Evolutionary conservation across 345 rosid species (phyloP).

Genomic region (Kernera saxatilis): DNA sequence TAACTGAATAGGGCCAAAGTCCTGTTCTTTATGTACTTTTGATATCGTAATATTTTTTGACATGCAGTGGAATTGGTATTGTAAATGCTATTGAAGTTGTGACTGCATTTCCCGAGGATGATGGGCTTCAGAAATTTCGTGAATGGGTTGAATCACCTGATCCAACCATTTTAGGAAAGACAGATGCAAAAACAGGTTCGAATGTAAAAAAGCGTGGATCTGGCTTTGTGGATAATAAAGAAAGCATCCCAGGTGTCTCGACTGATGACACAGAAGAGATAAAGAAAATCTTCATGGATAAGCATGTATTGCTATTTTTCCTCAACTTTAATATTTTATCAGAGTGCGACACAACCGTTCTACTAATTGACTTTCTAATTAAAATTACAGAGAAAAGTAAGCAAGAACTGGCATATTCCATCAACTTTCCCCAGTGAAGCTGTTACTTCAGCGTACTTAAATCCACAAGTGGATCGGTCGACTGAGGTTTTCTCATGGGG

Average conservation of each 20-base stretch:
- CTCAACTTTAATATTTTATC: not conserved
- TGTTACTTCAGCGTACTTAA: constrained; percentile 68
- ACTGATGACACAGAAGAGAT: constrained; percentile 34
- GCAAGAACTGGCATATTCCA: constrained; percentile 98
- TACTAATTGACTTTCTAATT: not conserved
- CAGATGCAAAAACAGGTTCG: constrained; percentile 34
- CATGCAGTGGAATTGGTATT: constrained; percentile 90
- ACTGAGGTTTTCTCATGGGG: constrained; percentile 92
- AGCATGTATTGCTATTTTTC: constrained; percentile 50
- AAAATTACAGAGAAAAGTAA: constrained; percentile 77
- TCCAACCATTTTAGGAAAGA: constrained; percentile 75
- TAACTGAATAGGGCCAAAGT: not conserved
- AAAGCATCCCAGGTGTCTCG: constrained; percentile 18
- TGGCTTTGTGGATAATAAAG: constrained; percentile 27
- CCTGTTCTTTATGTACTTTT: not conserved
- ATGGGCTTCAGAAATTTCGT: constrained; percentile 80
- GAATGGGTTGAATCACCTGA: constrained; percentile 99
- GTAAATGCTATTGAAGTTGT: constrained; percentile 97
- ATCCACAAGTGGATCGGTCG: constrained; percentile 92
- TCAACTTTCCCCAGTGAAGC: constrained; percentile 83
- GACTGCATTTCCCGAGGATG: constrained; percentile 88
- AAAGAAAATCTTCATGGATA: constrained; percentile 76
- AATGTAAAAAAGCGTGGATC: constrained; percentile 41
- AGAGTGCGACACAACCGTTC: not conserved
- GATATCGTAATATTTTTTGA: not conserved